Evolutionary conservation across 2,329 filamentous ascomycete genomes (phyloP).

Genomic region (Cadophora sp.): DNA sequence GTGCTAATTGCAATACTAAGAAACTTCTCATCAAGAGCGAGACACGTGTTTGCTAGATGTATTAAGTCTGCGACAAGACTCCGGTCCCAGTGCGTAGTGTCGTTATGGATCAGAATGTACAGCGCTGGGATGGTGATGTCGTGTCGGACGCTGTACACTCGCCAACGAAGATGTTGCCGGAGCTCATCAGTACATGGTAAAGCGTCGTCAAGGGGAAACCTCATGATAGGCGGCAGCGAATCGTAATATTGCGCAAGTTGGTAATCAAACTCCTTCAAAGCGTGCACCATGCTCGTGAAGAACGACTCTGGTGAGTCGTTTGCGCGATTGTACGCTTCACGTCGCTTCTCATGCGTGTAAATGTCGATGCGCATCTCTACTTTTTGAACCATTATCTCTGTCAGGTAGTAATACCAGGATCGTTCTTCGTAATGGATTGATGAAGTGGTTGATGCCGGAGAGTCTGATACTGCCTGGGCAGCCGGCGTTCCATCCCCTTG

Average conservation of each 20-base stretch:
- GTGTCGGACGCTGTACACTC: neutral
- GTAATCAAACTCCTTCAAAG: slow-evolving; percentile 7
- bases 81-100: neutral
- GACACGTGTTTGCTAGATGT: neutral
- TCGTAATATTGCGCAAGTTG: neutral
- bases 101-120: neutral
- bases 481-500: too few species aligned
- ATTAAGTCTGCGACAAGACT: neutral
- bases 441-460: too few species aligned
- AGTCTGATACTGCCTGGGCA: too few species aligned
- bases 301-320: neutral
- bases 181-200: neutral
- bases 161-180: neutral
- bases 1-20: neutral
- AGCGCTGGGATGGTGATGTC: slow-evolving; percentile 1
- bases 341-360: neutral
- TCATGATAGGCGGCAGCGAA: neutral
- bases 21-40: neutral
- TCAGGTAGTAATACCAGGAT: neutral
- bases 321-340: neutral
- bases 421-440: too few species aligned
- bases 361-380: slow-evolving; percentile 4
- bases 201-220: neutral
- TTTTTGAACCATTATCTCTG: slow-evolving; percentile 1
- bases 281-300: neutral